Percentiles rank a stretch among this genome's conserved stretches.
phyloP scores from a whole-genome alignment of 495 filamentous ascomycete species.

The Glonium stellatum region DNA sequence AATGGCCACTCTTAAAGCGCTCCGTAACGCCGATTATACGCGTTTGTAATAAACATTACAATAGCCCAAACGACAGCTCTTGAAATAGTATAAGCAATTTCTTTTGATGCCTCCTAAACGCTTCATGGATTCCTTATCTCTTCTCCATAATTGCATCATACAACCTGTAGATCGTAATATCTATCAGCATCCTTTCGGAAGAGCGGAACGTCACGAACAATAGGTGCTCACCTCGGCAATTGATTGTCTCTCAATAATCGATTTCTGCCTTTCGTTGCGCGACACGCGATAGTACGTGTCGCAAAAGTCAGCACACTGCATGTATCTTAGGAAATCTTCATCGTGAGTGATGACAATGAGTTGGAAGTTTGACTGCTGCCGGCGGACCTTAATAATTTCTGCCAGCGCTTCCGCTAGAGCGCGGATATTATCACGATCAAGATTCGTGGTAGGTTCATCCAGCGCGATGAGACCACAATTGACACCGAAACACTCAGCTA shows the following conservation, averaged over 20 bases:
- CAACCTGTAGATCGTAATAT: neutral
- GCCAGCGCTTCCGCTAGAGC: conserved; percentile 79
- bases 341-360: conserved; percentile 98
- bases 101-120: neutral
- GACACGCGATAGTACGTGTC: conserved; percentile 85
- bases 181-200: neutral
- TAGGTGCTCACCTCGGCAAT: conserved; percentile 48
- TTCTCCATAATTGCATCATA: neutral
- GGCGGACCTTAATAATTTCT: conserved; percentile 77
- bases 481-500: conserved; percentile 93
- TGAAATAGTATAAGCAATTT: neutral
- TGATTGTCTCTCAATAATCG: conserved; percentile 68
- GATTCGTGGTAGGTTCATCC: conserved; percentile 96
- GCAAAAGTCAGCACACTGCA: conserved; percentile 91
- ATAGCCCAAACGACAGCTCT: neutral
- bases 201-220: neutral
- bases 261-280: conserved; percentile 79
- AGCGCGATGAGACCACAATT: conserved; percentile 96
- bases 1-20: neutral
- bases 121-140: too few relatives aligned
- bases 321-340: conserved; percentile 87
- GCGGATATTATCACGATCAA: conserved; percentile 89
- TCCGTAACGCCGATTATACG: neutral
- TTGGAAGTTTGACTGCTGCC: conserved; percentile 88
- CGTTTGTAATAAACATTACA: neutral